Conservation (phyloP, 192 early-diverging fungal species). For the Physocladia obscura region DNA sequence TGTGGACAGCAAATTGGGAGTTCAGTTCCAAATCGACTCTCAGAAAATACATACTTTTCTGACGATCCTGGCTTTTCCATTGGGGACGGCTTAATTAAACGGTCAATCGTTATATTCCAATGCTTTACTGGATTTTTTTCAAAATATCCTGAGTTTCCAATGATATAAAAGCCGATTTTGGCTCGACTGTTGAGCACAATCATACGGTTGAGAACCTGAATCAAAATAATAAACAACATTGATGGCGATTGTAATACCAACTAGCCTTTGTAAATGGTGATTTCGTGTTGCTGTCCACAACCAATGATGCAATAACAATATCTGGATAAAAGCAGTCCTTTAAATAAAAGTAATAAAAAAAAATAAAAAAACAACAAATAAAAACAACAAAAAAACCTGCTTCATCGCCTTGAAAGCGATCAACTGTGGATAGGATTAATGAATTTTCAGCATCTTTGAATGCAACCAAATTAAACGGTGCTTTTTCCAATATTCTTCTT, state of each 20-base stretch:
- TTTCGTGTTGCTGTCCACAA: slow-evolving; percentile 30
- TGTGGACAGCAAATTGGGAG: slow-evolving; percentile 27
- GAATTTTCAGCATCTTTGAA: slow-evolving; percentile 27
- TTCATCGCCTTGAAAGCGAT: slow-evolving; percentile 42
- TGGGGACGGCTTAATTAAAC: slow-evolving; percentile 18
- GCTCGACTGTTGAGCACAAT: slow-evolving; percentile 39
- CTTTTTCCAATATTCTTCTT: slow-evolving; percentile 22
- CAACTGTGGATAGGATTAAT: slow-evolving; percentile 24
- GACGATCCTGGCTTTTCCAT: not conserved
- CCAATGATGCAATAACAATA: slow-evolving; percentile 30
- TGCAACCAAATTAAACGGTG: not conserved
- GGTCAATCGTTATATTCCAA: slow-evolving; percentile 32
- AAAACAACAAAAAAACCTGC: not conserved
- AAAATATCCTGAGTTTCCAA: slow-evolving; percentile 36
- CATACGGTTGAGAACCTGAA: slow-evolving; percentile 42
- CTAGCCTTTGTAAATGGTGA: slow-evolving; percentile 36
- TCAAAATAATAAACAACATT: no score
- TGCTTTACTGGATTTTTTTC: slow-evolving; percentile 29
- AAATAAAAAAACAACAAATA: not conserved
- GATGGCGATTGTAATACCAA: no score
- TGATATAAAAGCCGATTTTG: slow-evolving; percentile 35
- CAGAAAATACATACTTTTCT: not conserved
- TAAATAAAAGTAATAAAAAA: not conserved
- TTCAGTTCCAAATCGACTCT: slow-evolving; percentile 14
- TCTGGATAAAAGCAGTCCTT: no score